Evolutionary conservation across 768 basidiomycete species (phyloP), one percentile per base, ranked within the genome.

Genomic region (Psilocybe cyanescens): DNA sequence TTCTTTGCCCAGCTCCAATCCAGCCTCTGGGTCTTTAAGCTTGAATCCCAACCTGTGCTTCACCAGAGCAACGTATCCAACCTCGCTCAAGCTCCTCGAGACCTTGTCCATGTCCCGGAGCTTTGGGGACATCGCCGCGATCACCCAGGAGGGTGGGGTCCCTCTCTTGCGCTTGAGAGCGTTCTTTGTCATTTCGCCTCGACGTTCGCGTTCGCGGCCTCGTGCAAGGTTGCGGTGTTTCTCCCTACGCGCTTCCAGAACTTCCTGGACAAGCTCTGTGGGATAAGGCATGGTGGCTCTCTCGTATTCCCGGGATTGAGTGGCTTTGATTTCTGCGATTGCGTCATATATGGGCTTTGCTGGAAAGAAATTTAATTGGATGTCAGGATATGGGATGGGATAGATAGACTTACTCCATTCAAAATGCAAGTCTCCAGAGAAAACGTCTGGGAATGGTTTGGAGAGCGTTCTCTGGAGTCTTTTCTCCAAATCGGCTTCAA

Each of bases 1-100:
- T 68, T 70, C 66, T 54, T 72, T 55, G 41, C 57, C 70, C 52
- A 78, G 77, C 56, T 68, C 65, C 63, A 74, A 68, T 65, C 76
- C 79, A 7, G 74, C 74, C 11, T 77, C 75, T 1, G 75, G 72
- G 59, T 79, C 70, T 53, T 67, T 72, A 64, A 89, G 63, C 70
- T 78, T 85, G 56, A 79, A 80, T 2, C 90, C 87, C 60, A 84
- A 70, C 60, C 68, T 73, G 60, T 75, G 75, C 76, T 93, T 94
- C 53, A 88, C 78, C 68, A 73, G 67, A n/a, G 83, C 91, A 2
- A 86, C 81, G 71, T 91, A 93, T 12, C 92, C 92, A 0, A 83
- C 89, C 71, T 88, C 86, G 57, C 87, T 82, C 2, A 84, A 78
- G 41, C 78, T 80, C 39, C 85, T 73, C 54, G 79, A 77, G 4